Evolutionary conservation across 2,329 filamentous ascomycete genomes (phyloP), one percentile per base, ranked within the genome.

Genomic region (Aureobasidium sp.): DNA sequence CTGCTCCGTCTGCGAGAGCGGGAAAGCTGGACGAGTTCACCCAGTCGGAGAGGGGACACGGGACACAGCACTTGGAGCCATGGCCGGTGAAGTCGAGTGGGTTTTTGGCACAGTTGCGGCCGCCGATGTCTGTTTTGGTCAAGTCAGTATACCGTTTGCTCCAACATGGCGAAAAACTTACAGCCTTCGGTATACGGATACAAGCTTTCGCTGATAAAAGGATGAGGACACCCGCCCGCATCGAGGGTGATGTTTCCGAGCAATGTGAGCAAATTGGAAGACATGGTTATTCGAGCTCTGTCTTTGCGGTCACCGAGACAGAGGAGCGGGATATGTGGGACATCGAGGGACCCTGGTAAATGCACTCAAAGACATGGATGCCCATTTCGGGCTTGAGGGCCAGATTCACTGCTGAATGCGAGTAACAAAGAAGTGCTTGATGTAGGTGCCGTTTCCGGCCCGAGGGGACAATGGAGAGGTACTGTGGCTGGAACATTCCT

Each of bases 31-130:
- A 76, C 41, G 76, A 75, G 68, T 85, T 86, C 53, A 81, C 74
- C 88, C 88, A 96, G 65, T 91, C 83, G 31, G 87, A 86, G 69
- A 90, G 80, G 15, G 91, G 91, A 72, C 91, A 97, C 62, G 91
- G 91, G 57, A 96, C 77, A 72, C 92, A 96, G 73, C 91, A 96
- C 58, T 62, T 47, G 3, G 68, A 65, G n/a, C 64, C 67, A 34
- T 66, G 66, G 17, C 53, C 59, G 12, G 61, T 60, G 15, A 53
- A 36, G 29, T 66, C 63, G 8, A 70, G 61, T 1, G 68, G 69
- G 44, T 70, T 69, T 6, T 62, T 56, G 6, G 69, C 69, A 45
- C 69, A 70, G 37, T 67, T 68, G 39, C 69, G 66, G 25, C 69
- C 69, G 5, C 25, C 64, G 5, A 47, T 20, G 51, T 64, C 69